Conservation (phyloP, 495 filamentous ascomycete genomes). For the Tuber umbilicatum region DNA sequence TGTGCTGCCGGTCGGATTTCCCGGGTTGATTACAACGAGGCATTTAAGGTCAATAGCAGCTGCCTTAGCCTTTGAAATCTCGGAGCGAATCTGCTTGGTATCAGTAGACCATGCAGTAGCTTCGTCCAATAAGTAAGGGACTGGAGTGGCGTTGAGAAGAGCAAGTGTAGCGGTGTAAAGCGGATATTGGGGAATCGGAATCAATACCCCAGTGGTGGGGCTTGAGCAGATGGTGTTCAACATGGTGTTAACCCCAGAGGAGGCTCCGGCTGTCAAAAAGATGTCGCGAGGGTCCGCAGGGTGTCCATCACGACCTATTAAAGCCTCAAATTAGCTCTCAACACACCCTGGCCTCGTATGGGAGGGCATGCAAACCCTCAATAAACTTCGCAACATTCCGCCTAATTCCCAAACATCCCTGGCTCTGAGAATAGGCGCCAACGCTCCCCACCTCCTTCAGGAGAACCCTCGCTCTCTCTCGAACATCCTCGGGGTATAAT, state of each 20-base stretch:
- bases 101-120: conserved; percentile 78
- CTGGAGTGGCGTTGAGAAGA: conserved; percentile 74
- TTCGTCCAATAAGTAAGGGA: conserved; percentile 91
- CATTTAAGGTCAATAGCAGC: conserved; percentile 79
- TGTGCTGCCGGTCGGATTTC: conserved; percentile 90
- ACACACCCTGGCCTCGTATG: neutral
- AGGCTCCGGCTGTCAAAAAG: conserved; percentile 84
- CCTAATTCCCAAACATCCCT: conserved; percentile 75
- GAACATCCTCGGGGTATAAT: conserved; percentile 58
- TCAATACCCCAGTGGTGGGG: conserved; percentile 74
- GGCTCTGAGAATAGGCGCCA: conserved; percentile 91
- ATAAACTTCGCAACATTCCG: conserved; percentile 90
- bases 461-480: conserved; percentile 71
- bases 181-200: conserved; percentile 96
- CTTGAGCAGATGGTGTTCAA: conserved; percentile 78
- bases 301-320: conserved; percentile 72
- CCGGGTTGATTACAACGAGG: conserved; percentile 95
- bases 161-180: conserved; percentile 92
- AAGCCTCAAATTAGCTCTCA: conserved; percentile 11
- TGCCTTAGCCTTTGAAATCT: conserved; percentile 62
- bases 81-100: conserved; percentile 61
- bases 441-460: conserved; percentile 79
- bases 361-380: conserved; percentile 53
- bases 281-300: conserved; percentile 68
- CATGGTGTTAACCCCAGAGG: conserved; percentile 86